Percentiles rank a stretch among this genome's conserved stretches.
phyloP scores from a whole-genome alignment of 2,329 filamentous ascomycete species.

The Aspergillus carbonarius region DNA sequence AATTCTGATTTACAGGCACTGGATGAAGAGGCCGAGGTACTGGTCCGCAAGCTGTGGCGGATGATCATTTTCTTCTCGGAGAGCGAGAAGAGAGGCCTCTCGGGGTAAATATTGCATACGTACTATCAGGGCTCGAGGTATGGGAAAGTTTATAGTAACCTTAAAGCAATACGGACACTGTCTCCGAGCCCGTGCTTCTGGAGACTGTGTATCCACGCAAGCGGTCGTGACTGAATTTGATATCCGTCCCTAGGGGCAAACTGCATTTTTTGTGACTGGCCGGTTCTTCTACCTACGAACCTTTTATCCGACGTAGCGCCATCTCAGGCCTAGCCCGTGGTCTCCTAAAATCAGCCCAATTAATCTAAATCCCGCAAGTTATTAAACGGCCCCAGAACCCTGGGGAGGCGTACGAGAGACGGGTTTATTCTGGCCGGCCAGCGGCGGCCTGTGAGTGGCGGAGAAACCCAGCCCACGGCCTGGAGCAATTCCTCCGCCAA shows the following conservation, averaged over 20 bases:
- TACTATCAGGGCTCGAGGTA: background rate
- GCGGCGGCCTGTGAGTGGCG: slow-evolving; percentile 22
- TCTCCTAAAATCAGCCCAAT: no score
- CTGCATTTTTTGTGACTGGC: background rate
- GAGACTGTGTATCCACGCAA: background rate
- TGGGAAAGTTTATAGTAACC: no score
- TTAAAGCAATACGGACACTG: background rate
- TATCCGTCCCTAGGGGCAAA: slow-evolving; percentile 1
- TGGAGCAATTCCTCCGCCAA: slow-evolving; percentile 28
- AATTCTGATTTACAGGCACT: slow-evolving; percentile 61
- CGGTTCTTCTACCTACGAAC: no score
- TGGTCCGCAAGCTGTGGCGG: slow-evolving; percentile 96
- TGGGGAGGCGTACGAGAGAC: background rate
- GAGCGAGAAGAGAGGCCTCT: slow-evolving; percentile 84
- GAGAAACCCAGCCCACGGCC: slow-evolving; percentile 16
- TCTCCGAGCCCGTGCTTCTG: background rate
- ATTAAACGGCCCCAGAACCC: background rate
- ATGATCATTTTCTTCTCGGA: slow-evolving; percentile 99
- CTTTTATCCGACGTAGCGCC: no score
- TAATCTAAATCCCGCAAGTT: background rate
- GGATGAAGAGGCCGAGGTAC: slow-evolving; percentile 88
- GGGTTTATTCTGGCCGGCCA: background rate
- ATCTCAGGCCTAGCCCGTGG: no score
- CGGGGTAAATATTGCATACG: slow-evolving; percentile 50
- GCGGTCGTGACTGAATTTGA: slow-evolving; percentile 6